Percentiles rank a stretch among this genome's conserved stretches.
phyloP scores from a whole-genome alignment of 768 basidiomycete genomes.

The Royoungia palumana region DNA sequence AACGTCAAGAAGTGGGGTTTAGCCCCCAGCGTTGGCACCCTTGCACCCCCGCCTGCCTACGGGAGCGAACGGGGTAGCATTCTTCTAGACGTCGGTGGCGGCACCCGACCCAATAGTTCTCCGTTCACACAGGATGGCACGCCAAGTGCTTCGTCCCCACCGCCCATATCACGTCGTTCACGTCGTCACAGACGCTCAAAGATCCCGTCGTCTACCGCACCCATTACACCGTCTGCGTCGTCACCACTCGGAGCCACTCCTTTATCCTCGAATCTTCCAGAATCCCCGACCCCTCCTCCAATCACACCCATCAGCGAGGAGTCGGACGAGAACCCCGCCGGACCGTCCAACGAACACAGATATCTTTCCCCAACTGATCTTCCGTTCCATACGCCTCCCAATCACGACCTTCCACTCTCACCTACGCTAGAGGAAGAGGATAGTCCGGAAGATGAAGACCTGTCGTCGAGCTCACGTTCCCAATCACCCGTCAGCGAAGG shows the following conservation, averaged over 20 bases:
- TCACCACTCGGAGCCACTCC: conserved; percentile 64
- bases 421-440: conserved; percentile 22
- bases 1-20: conserved; percentile 99
- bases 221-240: conserved; percentile 44
- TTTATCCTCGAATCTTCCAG: conserved; percentile 38
- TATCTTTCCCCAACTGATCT: conserved; percentile 64
- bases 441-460: conserved; percentile 23
- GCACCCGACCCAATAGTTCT: conserved; percentile 33
- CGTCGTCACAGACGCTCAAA: conserved; percentile 61
- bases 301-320: conserved; percentile 77
- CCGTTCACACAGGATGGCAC: conserved; percentile 42
- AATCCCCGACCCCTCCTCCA: conserved; percentile 58
- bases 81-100: conserved; percentile 78
- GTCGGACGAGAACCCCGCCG: conserved; percentile 45
- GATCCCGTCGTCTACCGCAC: conserved; percentile 33
- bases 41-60: conserved; percentile 97
- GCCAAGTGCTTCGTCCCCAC: conserved; percentile 44
- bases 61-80: conserved; percentile 97
- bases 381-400: conserved; percentile 55
- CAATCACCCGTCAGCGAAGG: conserved; percentile 51
- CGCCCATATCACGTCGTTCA: conserved; percentile 47
- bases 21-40: conserved; percentile 93
- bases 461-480: conserved; percentile 46
- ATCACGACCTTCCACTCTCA: conserved; percentile 47
- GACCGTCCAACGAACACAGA: conserved; percentile 47